These are phyloP conservation scores for Exophiala sideris DNA, from an alignment of 2,329 filamentous ascomycete species.

Conservation along the genomic window DNA sequence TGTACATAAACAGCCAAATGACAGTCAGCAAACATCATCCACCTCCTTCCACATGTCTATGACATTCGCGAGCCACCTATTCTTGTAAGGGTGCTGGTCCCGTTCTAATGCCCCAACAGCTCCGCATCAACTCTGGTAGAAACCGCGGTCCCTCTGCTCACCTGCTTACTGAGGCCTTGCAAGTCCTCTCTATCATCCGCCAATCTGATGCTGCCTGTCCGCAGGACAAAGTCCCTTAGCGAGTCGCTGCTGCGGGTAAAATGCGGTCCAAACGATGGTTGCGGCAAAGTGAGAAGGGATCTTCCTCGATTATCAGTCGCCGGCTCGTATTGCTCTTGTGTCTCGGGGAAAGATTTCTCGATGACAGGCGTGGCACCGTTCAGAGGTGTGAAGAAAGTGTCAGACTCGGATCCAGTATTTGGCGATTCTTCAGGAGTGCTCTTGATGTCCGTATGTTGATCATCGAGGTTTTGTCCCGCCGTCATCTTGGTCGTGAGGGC, in stretches of 20 bases:
- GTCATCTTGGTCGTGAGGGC: neutral
- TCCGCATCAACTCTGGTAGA: neutral
- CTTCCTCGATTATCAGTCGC: neutral
- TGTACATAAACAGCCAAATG: too few species aligned
- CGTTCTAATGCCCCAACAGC: neutral
- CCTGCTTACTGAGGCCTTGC: neutral
- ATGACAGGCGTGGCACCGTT: conserved; percentile 1
- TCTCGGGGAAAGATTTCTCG: neutral
- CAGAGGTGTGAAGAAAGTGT: conserved; percentile 11
- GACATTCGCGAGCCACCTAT: conserved; percentile 10
- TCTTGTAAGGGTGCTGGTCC: neutral
- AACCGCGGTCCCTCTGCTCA: neutral
- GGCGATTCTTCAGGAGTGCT: neutral
- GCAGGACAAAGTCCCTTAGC: conserved; percentile 4
- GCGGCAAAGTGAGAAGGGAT: neutral
- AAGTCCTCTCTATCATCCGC: neutral
- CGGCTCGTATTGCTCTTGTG: neutral
- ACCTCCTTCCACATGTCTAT: conserved; percentile 7
- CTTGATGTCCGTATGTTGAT: neutral
- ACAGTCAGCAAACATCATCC: too few species aligned
- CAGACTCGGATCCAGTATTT: neutral
- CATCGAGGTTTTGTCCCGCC: neutral
- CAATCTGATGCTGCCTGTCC: neutral
- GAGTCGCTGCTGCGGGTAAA: conserved; percentile 7
- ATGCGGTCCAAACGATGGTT: conserved; percentile 4